Evolutionary conservation across 2,329 filamentous ascomycete genomes (phyloP).

Genomic region (Zasmidium cellare): DNA sequence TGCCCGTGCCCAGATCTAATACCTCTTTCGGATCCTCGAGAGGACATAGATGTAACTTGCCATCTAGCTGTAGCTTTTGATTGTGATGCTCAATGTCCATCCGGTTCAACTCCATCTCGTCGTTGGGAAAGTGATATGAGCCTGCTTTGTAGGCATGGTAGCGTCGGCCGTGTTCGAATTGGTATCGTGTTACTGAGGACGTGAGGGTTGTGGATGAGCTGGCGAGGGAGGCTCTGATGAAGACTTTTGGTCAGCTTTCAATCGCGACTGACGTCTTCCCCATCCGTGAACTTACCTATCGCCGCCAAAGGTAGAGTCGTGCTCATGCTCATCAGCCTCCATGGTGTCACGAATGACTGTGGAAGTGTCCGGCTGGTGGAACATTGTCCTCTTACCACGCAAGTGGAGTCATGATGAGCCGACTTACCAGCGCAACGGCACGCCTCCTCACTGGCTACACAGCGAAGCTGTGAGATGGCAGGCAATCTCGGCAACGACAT

Average conservation of each 20-base stretch:
- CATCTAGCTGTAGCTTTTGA: slow-evolving; percentile 30
- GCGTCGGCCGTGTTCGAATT: slow-evolving; percentile 28
- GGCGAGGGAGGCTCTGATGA: slow-evolving; percentile 15
- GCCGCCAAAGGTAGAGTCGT: slow-evolving; percentile 3
- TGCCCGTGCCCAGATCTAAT: slow-evolving; percentile 52
- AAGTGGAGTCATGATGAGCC: too few species aligned
- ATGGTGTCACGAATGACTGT: neutral
- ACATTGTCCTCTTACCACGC: too few species aligned
- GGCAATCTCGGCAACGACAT: too few species aligned
- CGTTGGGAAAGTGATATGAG: slow-evolving; percentile 36
- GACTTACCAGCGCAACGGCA: too few species aligned
- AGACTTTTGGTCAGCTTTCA: neutral
- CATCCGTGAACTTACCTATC: neutral
- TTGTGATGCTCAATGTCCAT: slow-evolving; percentile 36
- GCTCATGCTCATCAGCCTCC: slow-evolving; percentile 3
- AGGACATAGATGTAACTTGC: slow-evolving; percentile 43
- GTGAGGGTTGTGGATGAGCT: slow-evolving; percentile 20
- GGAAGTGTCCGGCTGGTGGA: too few species aligned
- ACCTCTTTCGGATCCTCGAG: slow-evolving; percentile 41
- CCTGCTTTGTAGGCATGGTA: slow-evolving; percentile 34
- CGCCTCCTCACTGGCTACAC: too few species aligned
- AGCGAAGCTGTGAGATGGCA: too few species aligned
- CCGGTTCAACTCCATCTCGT: slow-evolving; percentile 33
- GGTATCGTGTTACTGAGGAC: slow-evolving; percentile 14
- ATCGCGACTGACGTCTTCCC: neutral